These are phyloP conservation scores for Tulasnella sp. DNA, from an alignment of 768 basidiomycete species.

Conservation along the genomic window DNA sequence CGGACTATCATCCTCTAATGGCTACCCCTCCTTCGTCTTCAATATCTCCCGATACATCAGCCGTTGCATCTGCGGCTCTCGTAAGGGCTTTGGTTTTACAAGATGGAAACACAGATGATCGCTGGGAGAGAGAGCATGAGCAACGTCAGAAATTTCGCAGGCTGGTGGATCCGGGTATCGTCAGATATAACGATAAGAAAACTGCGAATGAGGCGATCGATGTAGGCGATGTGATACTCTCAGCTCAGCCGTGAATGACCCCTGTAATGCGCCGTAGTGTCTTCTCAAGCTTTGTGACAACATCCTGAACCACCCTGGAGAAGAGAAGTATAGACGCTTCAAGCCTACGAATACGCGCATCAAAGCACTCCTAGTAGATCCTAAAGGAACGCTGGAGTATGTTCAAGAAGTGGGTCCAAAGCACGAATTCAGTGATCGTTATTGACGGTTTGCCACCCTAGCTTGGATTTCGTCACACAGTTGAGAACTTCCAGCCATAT, in stretches of 20 bases:
- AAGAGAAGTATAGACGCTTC: constrained; percentile 59
- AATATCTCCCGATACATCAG: no score
- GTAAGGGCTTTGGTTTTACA: no score
- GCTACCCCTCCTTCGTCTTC: no score
- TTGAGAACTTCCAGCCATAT: constrained; percentile 56
- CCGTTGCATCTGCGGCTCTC: no score
- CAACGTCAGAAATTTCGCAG: constrained; percentile 59
- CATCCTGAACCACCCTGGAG: constrained; percentile 56
- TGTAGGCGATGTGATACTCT: constrained; percentile 31
- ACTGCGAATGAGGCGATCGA: constrained; percentile 49
- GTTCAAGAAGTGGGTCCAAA: constrained; percentile 36
- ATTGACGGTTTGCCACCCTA: constrained; percentile 23
- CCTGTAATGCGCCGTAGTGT: constrained; percentile 35
- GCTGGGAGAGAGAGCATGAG: constrained; percentile 40
- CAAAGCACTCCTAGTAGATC: constrained; percentile 52
- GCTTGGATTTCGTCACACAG: constrained; percentile 66
- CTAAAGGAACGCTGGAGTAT: constrained; percentile 65
- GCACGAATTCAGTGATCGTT: not conserved
- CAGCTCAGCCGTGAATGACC: not conserved
- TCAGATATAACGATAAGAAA: constrained; percentile 52
- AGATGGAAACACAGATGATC: constrained; percentile 16
- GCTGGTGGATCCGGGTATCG: constrained; percentile 65
- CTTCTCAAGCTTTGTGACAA: constrained; percentile 59
- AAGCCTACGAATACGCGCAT: constrained; percentile 61
- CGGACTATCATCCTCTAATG: no score